phyloP scores from a whole-genome alignment of 345 rosid genomes.

The Dipteronia sinensis region DNA sequence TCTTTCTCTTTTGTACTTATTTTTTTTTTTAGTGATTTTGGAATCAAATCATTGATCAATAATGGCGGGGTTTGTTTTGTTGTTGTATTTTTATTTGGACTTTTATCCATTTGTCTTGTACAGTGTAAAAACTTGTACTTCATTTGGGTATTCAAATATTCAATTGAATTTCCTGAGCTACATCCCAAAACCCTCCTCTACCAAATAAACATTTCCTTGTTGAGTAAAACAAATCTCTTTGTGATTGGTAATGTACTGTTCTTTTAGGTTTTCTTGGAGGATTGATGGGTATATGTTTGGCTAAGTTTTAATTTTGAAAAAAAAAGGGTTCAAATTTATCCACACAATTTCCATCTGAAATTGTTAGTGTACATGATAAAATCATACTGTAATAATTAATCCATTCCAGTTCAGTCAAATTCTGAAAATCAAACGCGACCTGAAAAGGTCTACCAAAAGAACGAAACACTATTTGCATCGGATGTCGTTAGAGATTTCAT shows the following conservation, averaged over 20 bases:
- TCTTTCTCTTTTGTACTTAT: neutral
- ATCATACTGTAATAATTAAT: too few relatives aligned
- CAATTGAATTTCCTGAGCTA: neutral
- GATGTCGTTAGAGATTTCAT: too few relatives aligned
- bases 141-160: neutral
- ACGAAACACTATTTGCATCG: too few relatives aligned
- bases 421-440: too few relatives aligned
- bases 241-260: neutral
- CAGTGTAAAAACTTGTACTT: too few relatives aligned
- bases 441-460: too few relatives aligned
- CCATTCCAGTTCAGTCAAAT: too few relatives aligned
- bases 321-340: neutral
- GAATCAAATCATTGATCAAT: conserved; percentile 3
- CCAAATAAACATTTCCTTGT: neutral
- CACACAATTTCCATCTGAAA: neutral
- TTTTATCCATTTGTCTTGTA: neutral
- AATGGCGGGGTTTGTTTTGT: neutral
- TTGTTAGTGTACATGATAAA: too few relatives aligned
- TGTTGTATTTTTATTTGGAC: neutral
- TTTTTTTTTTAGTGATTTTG: neutral
- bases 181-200: neutral
- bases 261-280: neutral
- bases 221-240: neutral
- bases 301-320: neutral
- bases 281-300: neutral